Base-by-base conservation (phyloP, 1,284 basidiomycete species). In the Papiliotrema laurentii region DNA sequence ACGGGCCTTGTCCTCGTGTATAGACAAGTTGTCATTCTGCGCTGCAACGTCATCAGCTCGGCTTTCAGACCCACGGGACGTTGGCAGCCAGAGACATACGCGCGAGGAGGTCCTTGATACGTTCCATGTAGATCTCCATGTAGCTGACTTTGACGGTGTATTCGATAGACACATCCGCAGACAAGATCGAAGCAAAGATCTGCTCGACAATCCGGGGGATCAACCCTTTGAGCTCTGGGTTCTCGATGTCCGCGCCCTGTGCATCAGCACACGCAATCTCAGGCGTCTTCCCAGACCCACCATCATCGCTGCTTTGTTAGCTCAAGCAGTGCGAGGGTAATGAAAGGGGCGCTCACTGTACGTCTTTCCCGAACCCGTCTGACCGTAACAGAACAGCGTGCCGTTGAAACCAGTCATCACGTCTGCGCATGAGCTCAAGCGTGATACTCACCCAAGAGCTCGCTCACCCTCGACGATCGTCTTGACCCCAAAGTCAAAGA, bases 141-240 rank as follows among this genome's bases (percentile, higher is more conserved):
- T 98, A 99, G 31, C 92, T 97, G 47, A 98, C 96, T 77, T 99
- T 99, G 73, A 99, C 96, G 50, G 97, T 83, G 73, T 98, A 99
- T 74, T 99, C 96, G 55, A 98, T 79, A 70, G 91, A 89, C 35
- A 89, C 82, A 62, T 97, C 94, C 49, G 93, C 96, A 61, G 89
- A 84, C 58, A 96, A 85, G 71, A 99, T 99, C 47, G 90, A 92
- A 56, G 92, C 87, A 71, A 99, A 99, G 72, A 99, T 97, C 74
- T 98, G 94, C 71, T 98, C 93, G 4, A 94, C 96, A 65, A 98
- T 97, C 50, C 96, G 87, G 48, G 96, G 96, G 61, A 97, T 98
- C 56, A 99, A 88, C 72, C 96, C 96, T 75, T 89, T 94, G 58
- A 93, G 76, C 37, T 92, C 86, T 18, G 83, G 79, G 49, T 87